Evolutionary conservation across 768 basidiomycete genomes (phyloP), one percentile per base, ranked within the genome.

Genomic region (Terana coerulea): DNA sequence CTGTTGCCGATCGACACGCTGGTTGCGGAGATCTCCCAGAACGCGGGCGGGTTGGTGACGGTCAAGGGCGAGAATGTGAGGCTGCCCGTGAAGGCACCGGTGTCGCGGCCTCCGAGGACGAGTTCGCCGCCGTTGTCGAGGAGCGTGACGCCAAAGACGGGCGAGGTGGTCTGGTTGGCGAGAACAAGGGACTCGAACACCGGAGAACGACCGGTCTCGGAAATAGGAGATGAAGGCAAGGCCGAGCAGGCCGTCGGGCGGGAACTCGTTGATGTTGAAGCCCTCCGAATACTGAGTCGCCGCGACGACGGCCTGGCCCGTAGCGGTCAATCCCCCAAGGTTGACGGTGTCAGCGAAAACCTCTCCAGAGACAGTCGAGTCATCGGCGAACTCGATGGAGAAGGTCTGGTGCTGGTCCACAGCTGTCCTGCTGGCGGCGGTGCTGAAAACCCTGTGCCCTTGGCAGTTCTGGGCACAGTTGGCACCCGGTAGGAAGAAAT

Each of bases 31-130:
- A 62, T 49, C 53, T 69, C 59, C 67, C 67, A 67, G 59, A 62
- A 66, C 9, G 39, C 48, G 9, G 36, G 63, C 52, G 51, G 52
- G 34, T 57, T 45, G 2, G 56, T 58, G 26, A 65, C 61, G 25
- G 51, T 64, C 33, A 76, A 67, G 15, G 64, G 63, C 10, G 59
- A 59, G 25, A 72, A 74, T 15, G 72, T 72, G 58, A 81, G 63
- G 2, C 60, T 57, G 12, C 75, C 77, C 12, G 72, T 73, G 64
- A 76, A 83, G 52, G 74, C 62, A 11, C 59, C 55, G 2, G 58
- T 56, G 63, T 86, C 72, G 4, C 71, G 70, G 31, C 81, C 83
- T 25, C 83, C 83, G 44, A 86, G 61, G 54, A 72, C 76, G 11
- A 86, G 71, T 61, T 80, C 78, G 19, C 76, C 72, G 19, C 69